Percentiles rank a stretch among this genome's conserved stretches.
These are phyloP conservation scores for Triticum turgidum DNA, from an alignment of 176 grass and related monocot genomes.

Conservation along the genomic window DNA sequence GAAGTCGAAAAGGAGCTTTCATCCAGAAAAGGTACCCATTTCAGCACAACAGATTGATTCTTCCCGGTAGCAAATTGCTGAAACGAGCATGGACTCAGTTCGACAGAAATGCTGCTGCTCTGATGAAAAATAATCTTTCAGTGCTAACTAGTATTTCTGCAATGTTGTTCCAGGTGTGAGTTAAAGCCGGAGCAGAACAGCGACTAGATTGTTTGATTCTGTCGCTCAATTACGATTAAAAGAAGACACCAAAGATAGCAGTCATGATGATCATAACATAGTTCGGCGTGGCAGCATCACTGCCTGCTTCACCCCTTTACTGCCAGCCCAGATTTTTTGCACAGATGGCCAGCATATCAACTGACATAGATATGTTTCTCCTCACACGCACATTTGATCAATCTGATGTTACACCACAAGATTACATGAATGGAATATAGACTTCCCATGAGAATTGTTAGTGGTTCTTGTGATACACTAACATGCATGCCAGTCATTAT, in stretches of 20 bases:
- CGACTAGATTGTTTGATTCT: neutral
- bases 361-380: neutral
- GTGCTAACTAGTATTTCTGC: slow-evolving; percentile 15
- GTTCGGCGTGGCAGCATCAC: neutral
- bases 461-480: neutral
- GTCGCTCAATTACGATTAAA: slow-evolving; percentile 7
- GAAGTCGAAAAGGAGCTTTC: slow-evolving; percentile 67
- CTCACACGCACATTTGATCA: neutral
- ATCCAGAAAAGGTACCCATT: slow-evolving; percentile 47
- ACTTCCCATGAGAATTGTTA: too few species aligned
- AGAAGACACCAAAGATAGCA: slow-evolving; percentile 7
- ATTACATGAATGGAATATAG: neutral
- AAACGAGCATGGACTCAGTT: neutral
- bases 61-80: neutral
- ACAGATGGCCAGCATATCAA: slow-evolving; percentile 18
- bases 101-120: neutral
- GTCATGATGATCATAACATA: neutral
- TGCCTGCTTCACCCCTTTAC: slow-evolving; percentile 5
- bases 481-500: neutral
- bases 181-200: neutral
- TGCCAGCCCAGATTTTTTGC: neutral
- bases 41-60: neutral
- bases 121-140: neutral
- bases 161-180: slow-evolving; percentile 34
- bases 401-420: neutral